Evolutionary conservation across 352 stramenopile species (phyloP).

Genomic region (Blastocystis sp.): DNA sequence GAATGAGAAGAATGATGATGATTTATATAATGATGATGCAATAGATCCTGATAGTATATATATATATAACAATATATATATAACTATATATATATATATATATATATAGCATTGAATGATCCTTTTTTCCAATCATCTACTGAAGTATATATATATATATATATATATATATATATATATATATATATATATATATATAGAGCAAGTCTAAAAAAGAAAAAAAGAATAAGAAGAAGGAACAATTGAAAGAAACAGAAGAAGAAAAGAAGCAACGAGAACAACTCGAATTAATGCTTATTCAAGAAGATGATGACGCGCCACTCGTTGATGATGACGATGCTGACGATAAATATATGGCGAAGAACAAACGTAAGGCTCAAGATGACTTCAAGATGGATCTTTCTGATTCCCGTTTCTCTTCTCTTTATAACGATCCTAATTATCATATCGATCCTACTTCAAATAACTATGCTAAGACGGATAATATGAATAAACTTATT

Average conservation of each 20-base stretch:
- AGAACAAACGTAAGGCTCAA: background rate
- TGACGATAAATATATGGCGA: conserved; percentile 1
- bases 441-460: conserved; percentile 30
- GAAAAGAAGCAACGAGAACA: conserved; percentile 8
- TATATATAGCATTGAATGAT: too few relatives aligned
- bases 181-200: too few relatives aligned
- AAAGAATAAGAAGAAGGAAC: background rate
- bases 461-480: conserved; percentile 20
- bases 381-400: conserved; percentile 24
- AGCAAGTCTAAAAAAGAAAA: background rate
- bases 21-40: too few relatives aligned
- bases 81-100: too few relatives aligned
- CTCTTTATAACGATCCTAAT: conserved; percentile 12
- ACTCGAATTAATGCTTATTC: conserved; percentile 26
- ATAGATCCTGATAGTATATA: too few relatives aligned
- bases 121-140: too few relatives aligned
- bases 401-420: conserved; percentile 5
- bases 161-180: too few relatives aligned
- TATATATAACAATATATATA: too few relatives aligned
- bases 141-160: too few relatives aligned
- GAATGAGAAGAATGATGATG: too few relatives aligned
- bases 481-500: conserved; percentile 26
- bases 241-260: background rate
- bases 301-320: conserved; percentile 8
- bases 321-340: background rate